These are phyloP conservation scores for Phytophthora sp. DNA, from an alignment of 352 stramenopile species.

Conservation along the genomic window DNA sequence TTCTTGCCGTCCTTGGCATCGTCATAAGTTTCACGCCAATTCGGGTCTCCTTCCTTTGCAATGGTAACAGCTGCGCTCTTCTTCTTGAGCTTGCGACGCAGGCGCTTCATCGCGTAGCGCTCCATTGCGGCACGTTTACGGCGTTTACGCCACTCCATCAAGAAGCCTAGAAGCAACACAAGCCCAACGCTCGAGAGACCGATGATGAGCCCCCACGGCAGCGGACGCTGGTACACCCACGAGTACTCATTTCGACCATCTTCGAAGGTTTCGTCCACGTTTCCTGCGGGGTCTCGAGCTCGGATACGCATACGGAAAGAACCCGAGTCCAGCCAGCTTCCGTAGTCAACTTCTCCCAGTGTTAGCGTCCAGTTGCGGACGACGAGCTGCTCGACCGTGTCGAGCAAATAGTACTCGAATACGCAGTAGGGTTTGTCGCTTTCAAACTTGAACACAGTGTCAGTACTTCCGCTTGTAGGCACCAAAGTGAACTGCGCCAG, in stretches of 20 bases:
- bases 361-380: slow-evolving; percentile 78
- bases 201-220: slow-evolving; percentile 92
- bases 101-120: slow-evolving; percentile 95
- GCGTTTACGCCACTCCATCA: slow-evolving; percentile 92
- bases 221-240: slow-evolving; percentile 92
- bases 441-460: slow-evolving; percentile 89
- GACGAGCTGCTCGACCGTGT: slow-evolving; percentile 86
- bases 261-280: slow-evolving; percentile 89
- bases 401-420: slow-evolving; percentile 94
- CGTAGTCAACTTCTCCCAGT: slow-evolving; percentile 50
- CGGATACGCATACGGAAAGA: slow-evolving; percentile 92
- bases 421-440: slow-evolving; percentile 88
- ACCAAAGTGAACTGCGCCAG: slow-evolving; percentile 58
- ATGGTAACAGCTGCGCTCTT: slow-evolving; percentile 86
- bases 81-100: slow-evolving; percentile 93
- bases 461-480: slow-evolving; percentile 56
- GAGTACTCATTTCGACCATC: slow-evolving; percentile 89
- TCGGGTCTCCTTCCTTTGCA: slow-evolving; percentile 62
- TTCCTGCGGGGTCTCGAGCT: slow-evolving; percentile 91
- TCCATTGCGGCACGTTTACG: slow-evolving; percentile 92
- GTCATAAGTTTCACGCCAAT: slow-evolving; percentile 81
- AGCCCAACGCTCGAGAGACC: slow-evolving; percentile 76
- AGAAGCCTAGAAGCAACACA: slow-evolving; percentile 76
- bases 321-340: slow-evolving; percentile 75
- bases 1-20: slow-evolving; percentile 72